These are phyloP conservation scores for Diutina catenulata DNA, from an alignment of 1,139 yeast species.

Conservation along the genomic window DNA sequence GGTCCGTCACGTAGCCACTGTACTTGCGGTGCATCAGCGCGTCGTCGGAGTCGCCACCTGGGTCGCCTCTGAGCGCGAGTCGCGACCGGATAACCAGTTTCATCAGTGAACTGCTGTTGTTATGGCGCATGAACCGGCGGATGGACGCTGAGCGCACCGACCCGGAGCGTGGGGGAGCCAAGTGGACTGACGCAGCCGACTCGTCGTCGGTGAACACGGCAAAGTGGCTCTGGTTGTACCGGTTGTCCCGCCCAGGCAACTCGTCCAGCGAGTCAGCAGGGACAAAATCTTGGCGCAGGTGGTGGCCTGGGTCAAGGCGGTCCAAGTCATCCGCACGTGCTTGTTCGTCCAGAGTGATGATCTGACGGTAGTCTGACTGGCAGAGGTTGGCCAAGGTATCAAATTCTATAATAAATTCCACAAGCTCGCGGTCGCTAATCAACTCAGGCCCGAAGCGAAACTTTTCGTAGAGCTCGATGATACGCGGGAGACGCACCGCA, in stretches of 20 bases:
- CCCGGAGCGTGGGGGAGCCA: too few relatives aligned
- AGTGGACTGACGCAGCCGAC: too few relatives aligned
- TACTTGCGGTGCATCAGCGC: slow-evolving; percentile 1
- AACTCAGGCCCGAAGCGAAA: slow-evolving; percentile 57
- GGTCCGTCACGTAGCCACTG: slow-evolving; percentile 5
- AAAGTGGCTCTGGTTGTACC: background rate
- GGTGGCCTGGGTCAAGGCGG: slow-evolving; percentile 4
- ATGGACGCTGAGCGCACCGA: too few relatives aligned
- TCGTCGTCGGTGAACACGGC: background rate
- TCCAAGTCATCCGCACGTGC: slow-evolving; percentile 1
- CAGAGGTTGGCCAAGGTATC: slow-evolving; percentile 6
- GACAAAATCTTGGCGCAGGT: background rate
- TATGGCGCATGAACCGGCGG: background rate
- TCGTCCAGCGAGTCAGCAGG: background rate
- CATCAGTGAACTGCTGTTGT: background rate
- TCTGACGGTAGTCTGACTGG: background rate
- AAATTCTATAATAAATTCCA: slow-evolving; percentile 36
- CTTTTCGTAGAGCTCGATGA: slow-evolving; percentile 53
- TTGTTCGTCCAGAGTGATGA: background rate
- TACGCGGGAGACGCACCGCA: too few relatives aligned
- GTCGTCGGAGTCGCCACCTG: too few relatives aligned
- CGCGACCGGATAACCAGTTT: slow-evolving; percentile 5
- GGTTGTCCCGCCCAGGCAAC: background rate
- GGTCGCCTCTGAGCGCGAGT: too few relatives aligned
- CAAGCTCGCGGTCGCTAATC: slow-evolving; percentile 48